A percentile compares a stretch with the other conserved stretches of the same genome.
phyloP scores from a whole-genome alignment of 495 filamentous ascomycete species.

The Hyaloscypha finlandica region DNA sequence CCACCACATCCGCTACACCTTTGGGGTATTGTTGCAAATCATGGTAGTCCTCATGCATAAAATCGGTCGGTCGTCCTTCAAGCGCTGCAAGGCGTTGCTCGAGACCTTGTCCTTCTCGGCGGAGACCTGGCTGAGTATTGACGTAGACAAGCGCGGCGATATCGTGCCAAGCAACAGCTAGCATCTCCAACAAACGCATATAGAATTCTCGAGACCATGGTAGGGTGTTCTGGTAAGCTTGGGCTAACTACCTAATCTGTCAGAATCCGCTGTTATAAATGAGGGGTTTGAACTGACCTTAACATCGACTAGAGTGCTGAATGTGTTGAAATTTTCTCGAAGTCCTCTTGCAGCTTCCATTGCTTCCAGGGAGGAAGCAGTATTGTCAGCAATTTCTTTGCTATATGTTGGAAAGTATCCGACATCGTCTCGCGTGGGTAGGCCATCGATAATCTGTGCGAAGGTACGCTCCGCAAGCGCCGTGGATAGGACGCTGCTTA shows the following conservation, averaged over 20 bases:
- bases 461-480: constrained; percentile 35
- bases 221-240: constrained; percentile 27
- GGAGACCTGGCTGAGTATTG: constrained; percentile 22
- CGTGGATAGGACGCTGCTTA: constrained; percentile 17
- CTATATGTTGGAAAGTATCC: constrained; percentile 20
- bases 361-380: constrained; percentile 6
- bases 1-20: constrained; percentile 36
- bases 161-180: constrained; percentile 36
- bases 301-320: constrained; percentile 19
- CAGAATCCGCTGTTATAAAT: constrained; percentile 18
- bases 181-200: constrained; percentile 34
- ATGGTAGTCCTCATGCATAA: constrained; percentile 31
- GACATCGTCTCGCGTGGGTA: constrained; percentile 30
- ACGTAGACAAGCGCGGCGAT: constrained; percentile 32
- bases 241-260: constrained; percentile 19
- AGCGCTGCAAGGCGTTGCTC: constrained; percentile 16
- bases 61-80: constrained; percentile 26
- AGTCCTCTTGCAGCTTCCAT: constrained; percentile 20
- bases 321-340: constrained; percentile 31
- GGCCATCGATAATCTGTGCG: constrained; percentile 39
- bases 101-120: constrained; percentile 18
- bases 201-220: constrained; percentile 25
- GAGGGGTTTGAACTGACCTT: constrained; percentile 12
- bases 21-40: constrained; percentile 35
- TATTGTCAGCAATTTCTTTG: constrained; percentile 10